Conservation (phyloP, 129 eudicot genomes). For the Scalesia atractyloides region DNA sequence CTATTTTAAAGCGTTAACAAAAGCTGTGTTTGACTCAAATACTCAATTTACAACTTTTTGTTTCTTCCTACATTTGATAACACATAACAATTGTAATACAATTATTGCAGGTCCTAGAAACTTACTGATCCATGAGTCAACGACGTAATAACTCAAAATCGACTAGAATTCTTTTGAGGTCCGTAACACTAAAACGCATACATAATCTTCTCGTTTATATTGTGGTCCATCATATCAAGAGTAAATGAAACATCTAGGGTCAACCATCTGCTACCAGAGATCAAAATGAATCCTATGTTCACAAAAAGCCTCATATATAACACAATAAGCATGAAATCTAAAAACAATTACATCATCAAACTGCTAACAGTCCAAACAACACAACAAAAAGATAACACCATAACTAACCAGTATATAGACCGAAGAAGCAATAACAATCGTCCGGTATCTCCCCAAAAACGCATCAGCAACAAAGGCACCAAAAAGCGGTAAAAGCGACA, state of each 20-base stretch:
- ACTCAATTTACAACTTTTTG: neutral
- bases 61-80: neutral
- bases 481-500: slow-evolving; percentile 47
- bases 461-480: slow-evolving; percentile 72
- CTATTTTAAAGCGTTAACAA: neutral
- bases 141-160: neutral
- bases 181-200: too few species aligned
- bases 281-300: too few species aligned
- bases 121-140: neutral
- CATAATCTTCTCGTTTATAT: too few species aligned
- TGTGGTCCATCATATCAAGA: too few species aligned
- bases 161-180: neutral
- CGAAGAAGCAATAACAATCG: slow-evolving; percentile 56
- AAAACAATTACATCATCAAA: too few species aligned
- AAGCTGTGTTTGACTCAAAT: neutral
- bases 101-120: neutral
- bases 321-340: too few species aligned
- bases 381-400: neutral
- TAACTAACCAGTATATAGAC: slow-evolving; percentile 61
- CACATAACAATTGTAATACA: neutral
- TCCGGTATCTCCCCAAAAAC: slow-evolving; percentile 61
- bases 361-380: neutral
- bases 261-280: too few species aligned
- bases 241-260: too few species aligned
- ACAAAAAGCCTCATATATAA: too few species aligned